Percentiles rank a stretch among this genome's conserved stretches.
Conservation (phyloP, 352 stramenopile genomes). For the Phytophthora pseudosyringae region DNA sequence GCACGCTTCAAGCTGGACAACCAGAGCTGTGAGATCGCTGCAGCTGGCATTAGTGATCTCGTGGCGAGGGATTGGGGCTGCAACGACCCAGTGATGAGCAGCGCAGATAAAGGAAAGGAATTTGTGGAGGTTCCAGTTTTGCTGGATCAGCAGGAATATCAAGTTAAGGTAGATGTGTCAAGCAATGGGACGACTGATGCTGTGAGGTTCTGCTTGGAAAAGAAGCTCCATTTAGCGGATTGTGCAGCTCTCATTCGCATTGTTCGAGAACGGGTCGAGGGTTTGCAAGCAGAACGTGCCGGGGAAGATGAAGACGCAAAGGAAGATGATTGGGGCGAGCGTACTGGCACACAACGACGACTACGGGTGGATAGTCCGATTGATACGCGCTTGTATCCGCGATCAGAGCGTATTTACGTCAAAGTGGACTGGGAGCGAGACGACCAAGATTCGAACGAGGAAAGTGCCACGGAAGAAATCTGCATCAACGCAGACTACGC, state of each 20-base stretch:
- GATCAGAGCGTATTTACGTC: conserved; percentile 50
- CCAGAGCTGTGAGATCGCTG: conserved; percentile 15
- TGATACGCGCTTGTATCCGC: conserved; percentile 36
- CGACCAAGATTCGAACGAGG: not conserved
- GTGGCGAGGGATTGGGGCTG: conserved; percentile 61
- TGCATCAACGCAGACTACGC: conserved; percentile 48
- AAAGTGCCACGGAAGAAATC: conserved; percentile 30
- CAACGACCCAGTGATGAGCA: conserved; percentile 16
- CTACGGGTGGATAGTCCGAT: conserved; percentile 42
- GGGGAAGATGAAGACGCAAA: not conserved
- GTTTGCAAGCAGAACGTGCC: conserved; percentile 16
- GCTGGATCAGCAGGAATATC: conserved; percentile 24
- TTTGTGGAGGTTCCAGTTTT: conserved; percentile 29
- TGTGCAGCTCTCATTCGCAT: conserved; percentile 46
- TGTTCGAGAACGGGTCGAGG: conserved; percentile 21
- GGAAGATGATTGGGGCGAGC: not conserved
- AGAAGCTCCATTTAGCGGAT: conserved; percentile 18
- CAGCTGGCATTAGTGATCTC: conserved; percentile 34
- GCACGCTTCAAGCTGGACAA: conserved; percentile 23
- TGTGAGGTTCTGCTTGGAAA: conserved; percentile 45
- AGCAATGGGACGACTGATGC: conserved; percentile 50
- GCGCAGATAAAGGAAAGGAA: conserved; percentile 5
- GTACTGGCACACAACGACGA: not conserved
- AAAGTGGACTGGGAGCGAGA: conserved; percentile 40
- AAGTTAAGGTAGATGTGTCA: conserved; percentile 17